A percentile compares a stretch with the other conserved stretches of the same genome.
phyloP scores from a whole-genome alignment of 192 early-diverging fungal genomes.

The Spizellomyces sp. region DNA sequence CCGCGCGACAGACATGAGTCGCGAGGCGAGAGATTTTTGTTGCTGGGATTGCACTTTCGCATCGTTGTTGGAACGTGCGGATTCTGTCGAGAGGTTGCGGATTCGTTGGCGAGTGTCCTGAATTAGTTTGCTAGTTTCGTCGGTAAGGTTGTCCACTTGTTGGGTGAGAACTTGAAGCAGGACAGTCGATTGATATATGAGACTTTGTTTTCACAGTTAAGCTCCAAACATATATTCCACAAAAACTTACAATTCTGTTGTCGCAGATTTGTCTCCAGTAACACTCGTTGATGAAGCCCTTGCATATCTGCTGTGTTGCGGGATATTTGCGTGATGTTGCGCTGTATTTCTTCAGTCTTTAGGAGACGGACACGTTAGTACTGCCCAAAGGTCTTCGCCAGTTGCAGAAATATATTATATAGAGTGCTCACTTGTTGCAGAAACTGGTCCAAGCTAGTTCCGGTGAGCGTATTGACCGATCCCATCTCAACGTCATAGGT shows the following conservation, averaged over 20 bases:
- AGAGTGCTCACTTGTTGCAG: slow-evolving; percentile 14
- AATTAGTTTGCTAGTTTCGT: slow-evolving; percentile 27
- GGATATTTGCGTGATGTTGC: slow-evolving; percentile 12
- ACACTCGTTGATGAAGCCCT: slow-evolving; percentile 18
- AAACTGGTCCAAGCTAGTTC: slow-evolving; percentile 16
- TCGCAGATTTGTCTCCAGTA: slow-evolving; percentile 5
- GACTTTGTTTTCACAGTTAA: not conserved
- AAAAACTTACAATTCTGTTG: slow-evolving; percentile 3
- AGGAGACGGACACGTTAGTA: not conserved
- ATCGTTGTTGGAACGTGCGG: slow-evolving; percentile 23
- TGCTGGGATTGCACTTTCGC: slow-evolving; percentile 35
- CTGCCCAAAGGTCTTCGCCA: not conserved
- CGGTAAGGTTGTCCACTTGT: slow-evolving; percentile 30
- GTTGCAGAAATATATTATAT: not conserved
- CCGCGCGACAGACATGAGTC: slow-evolving; percentile 43
- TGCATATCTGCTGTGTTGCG: slow-evolving; percentile 16
- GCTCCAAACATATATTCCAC: not conserved
- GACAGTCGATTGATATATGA: not conserved
- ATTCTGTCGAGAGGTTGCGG: slow-evolving; percentile 14
- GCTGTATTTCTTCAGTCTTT: slow-evolving; percentile 18
- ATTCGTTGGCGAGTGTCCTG: slow-evolving; percentile 31
- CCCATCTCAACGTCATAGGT: slow-evolving; percentile 22
- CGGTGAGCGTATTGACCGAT: not conserved
- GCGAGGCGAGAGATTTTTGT: slow-evolving; percentile 42
- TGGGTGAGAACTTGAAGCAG: not conserved